Base-by-base conservation (phyloP, 352 stramenopile genomes). In the Pythium periplocum region DNA sequence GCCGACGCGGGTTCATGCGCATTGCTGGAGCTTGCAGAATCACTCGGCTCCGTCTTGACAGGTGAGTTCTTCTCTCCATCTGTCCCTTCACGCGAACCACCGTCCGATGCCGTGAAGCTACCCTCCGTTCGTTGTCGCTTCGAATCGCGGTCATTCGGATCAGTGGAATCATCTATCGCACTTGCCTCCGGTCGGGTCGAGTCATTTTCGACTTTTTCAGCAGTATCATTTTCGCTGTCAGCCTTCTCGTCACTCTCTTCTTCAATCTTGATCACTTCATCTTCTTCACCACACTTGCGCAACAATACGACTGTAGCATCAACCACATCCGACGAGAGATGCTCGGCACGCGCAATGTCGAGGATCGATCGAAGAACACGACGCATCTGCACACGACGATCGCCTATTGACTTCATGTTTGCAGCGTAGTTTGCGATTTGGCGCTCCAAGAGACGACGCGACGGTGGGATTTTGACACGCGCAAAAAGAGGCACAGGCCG, bases 371-470 rank as follows among this genome's bases (percentile, higher is more conserved):
- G 67, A 2, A 88, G 53, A 6, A 73, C 86, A 38, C 69, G 78
- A 8, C 75, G 63, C 64, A 78, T 83, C 8, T 55, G 57, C 17
- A 62, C 62, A 8, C 78, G 78, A 35, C 78, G 75, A 42, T 60
- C 52, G n/a, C 67, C 64, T 60, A 88, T 85, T 1, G 57, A 49
- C 34, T 66, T 59, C 38, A 85, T 31, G 17, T 88, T 88, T 32
- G 75, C 32, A n/a, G 73, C 62, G 55, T 83, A 88, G 45, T 88
- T 88, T 0, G 71, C 66, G 44, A 88, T 73, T 50, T 88, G 78
- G n/a, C 78, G 78, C 51, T 86, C 75, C 44, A 88, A 83, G 6
- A 88, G 64, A 7, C 78, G 78, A 2, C 75, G 69, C 8, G 78
- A 86, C 32, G 73, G 78, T 45, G 78, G 78, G 37, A 86, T 85